Evolutionary conservation across 805 yeast genomes (phyloP), one percentile per base, ranked within the genome.

Genomic region (Candida multigemmis): DNA sequence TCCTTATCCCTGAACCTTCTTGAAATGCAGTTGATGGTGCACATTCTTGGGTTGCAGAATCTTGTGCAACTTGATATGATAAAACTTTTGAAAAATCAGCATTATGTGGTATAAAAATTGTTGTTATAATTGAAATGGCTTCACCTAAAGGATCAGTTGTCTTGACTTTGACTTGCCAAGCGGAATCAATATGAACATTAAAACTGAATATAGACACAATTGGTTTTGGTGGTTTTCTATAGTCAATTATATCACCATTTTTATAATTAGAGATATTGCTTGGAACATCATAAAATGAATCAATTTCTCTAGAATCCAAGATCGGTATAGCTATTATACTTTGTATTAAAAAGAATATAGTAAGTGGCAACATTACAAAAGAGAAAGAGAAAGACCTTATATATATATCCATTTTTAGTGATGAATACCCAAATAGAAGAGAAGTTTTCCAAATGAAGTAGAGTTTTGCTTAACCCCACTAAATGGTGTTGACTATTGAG

Each of bases 51-150:
- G 30, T 33, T 0, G 53, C 35, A 9, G 56, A 36, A 36, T 53
- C 60, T 31, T 51, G 44, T 8, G 50, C 52, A 16, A 41, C 33
- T 25, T 49, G 53, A 31, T 51, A 50, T n/a, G 51, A 41, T 8
- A 51, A 27, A 12, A 53, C 28, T 24, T 47, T 42, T 16, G 40
- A 26, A 6, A 44, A 35, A 31, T 50, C 43, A 3, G 52, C 46
- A 31, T 46, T 46, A 27, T 30, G 39, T 3, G 60, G 60, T 34
- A 45, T 44, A 16, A 52, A 36, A 3, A 53, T 23, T 1, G 56
- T 50, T 11, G 55, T 24, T 0, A 40, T 44, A 6, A 46, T 30
- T 2, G 46, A 50, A 7, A 38, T 39, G 5, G 56, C 40, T 15
- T 45, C 36, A 1, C 56, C 56, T 23, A 32, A 30, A 8, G 44